Base-by-base conservation (phyloP, 2,329 filamentous ascomycete species). In the Arthrobotrys conoides region DNA sequence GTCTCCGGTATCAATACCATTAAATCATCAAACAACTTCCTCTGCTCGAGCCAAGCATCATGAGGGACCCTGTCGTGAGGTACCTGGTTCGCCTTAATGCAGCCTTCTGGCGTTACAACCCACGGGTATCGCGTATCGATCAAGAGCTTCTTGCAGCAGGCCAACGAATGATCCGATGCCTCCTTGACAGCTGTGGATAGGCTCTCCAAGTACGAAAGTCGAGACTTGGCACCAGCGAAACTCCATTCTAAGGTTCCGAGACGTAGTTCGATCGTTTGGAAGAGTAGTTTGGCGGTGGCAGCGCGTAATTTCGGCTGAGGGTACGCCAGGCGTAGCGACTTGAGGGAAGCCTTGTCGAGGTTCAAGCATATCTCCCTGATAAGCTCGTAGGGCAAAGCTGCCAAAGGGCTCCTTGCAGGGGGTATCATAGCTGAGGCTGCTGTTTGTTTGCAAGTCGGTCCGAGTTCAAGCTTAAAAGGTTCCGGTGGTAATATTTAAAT, bases 81-180 rank as follows among this genome's bases (percentile, higher is more conserved):
- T 6, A 44, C 5, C 16, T 55, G 6, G n/a, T 48, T 63, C 14
- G 48, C 41, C 12, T 24, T 36, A n/a, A 71, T 30, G 22, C 66
- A 67, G 2, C 55, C 53, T 20, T 67, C 61, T 18, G 10, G 18
- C 5, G 51, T 67, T 1, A 77, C 73, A 5, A 46, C 61, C 33
- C 70, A 77, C 12, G 73, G 73, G 49, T 77, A 77, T 46, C 73
- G 48, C 5, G 73, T 77, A 63, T 77, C 66, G 9, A 77, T 48
- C 4, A 71, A 30, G 9, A 77, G 61, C 22, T 65, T 77, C 30
- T 18, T 67, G 36, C 66, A 77, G 0, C 24, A 20, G 2, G 20
- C 33, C 38, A 66, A 55, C 9, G 41, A 51, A 20, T 70, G 27
- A 18, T 53, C 48, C 8, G 9, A 12, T 9, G 36, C 14, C 36